Evolutionary conservation across 2,329 filamentous ascomycete species (phyloP), one percentile per base, ranked within the genome.

Genomic region (Hymenotorrendiella dingleyae): DNA sequence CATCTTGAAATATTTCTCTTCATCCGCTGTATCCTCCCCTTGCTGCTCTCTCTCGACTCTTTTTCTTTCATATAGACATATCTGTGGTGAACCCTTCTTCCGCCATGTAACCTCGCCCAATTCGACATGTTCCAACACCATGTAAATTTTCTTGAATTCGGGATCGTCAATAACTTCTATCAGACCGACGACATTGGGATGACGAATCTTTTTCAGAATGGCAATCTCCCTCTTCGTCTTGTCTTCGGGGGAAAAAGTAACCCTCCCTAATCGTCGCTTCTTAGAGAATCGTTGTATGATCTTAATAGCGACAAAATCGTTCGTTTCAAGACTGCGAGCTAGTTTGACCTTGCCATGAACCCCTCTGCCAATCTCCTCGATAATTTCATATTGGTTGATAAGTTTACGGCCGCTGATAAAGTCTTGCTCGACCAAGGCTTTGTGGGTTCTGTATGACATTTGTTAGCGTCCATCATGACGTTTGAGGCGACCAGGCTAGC

Each of bases 341-440:
- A 96, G 74, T 67, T 98, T 98, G 60, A 98, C 93, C 69, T 97
- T 98, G 59, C 93, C 93, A 62, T 98, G 93, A 57, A 95, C 87
- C 38, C 93, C 93, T 46, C 93, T 84, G 42, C 93, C 93, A 41
- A 98, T 86, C 66, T 98, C 93, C 63, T 94, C 86, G 52, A 97
- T 84, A 56, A 98, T 87, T 65, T 96, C 88, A 67, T 98, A 98
- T 61, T 96, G 86, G 60, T 98, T 98, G 71, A 98, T 94, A 40
- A 90, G 75, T 68, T 98, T 98, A 50, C 93, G 86, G 46, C 93
- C 93, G 4, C 91, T 94, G 49, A 88, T 75, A 41, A 78, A 78
- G 64, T 97, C 89, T 49, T 90, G 82, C 59, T 97, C 91, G 54
- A 96, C 87, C 57, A 90, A 82, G 40, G 87, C 90, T 50, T 90